Base-by-base conservation (phyloP, 164 flowering plant species). In the Dillenia turbinata region DNA sequence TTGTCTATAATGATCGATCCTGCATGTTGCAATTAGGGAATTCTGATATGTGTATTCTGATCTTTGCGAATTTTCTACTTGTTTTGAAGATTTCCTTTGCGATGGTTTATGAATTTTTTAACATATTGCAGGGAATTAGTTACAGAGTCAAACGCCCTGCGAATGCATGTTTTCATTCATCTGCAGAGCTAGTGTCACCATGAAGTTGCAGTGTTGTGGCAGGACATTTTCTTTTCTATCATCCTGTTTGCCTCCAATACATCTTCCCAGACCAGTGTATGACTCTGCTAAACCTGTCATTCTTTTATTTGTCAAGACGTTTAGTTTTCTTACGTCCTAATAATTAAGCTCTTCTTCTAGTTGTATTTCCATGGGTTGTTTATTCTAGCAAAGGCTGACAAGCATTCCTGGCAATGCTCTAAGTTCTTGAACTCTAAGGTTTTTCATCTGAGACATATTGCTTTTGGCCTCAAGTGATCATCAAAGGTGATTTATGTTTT, bases 241-340 rank as follows among this genome's bases (percentile, higher is more conserved):
- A 16, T 59, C 75, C 12, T 62, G 81, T 60, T 63, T 80, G 57
- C 66, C 63, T 44, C 83, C 88, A 11, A 48, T 82, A 16, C 70
- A 75, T 44, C 85, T 77, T 64, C 97, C 97, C 51, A 73, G 81
- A 56, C 75, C 55, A 69, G 74, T 63, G 96, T 90, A 78, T 60
- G 58, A 24, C 16, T 46, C 15, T 3, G 11, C 44, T n/a, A 55
- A 11, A 44, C 10, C 12, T 61, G 13, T 49, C 0, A 22, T 65
- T 17, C 15, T 47, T 52, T 33, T 22, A 14, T 47, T 5, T 62
- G 1, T 19, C 12, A 12, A 45, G 5, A 17, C 14, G 44, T n/a
- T 57, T 33, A 48, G 26, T 22, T 14, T 4, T 17, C 16, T 17
- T 19, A 1, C 1, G 6, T 40, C 7, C 9, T 65, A 24, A 49